A percentile compares a stretch with the other conserved stretches of the same genome.
Conservation (phyloP, 2,329 filamentous ascomycete species). For the Chaetomiaceae sp. region DNA sequence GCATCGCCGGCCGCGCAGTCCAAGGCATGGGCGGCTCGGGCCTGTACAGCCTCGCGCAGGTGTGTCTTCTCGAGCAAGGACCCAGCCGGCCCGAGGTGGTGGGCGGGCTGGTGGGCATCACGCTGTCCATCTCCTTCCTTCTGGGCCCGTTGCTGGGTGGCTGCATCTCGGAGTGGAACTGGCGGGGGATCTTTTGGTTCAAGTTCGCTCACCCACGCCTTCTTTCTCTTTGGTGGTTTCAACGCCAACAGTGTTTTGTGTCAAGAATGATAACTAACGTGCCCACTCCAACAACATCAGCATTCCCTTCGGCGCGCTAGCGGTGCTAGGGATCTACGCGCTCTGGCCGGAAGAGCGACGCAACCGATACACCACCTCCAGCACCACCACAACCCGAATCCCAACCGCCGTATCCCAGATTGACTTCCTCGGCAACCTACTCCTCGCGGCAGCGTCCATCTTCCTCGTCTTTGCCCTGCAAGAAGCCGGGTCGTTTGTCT, state of each 20-base stretch:
- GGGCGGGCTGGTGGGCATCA: slow-evolving; percentile 51
- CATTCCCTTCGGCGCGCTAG: slow-evolving; percentile 44
- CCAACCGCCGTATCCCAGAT: slow-evolving; percentile 42
- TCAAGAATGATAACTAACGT: background rate
- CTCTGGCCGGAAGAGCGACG: slow-evolving; percentile 29
- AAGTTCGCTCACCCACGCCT: slow-evolving; percentile 48
- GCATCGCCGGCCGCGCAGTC: slow-evolving; percentile 54
- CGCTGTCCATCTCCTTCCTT: slow-evolving; percentile 53
- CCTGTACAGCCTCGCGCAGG: slow-evolving; percentile 55
- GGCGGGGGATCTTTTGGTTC: slow-evolving; percentile 59
- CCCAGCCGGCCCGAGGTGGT: slow-evolving; percentile 50
- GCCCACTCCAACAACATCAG: too few species aligned
- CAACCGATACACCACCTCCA: slow-evolving; percentile 31
- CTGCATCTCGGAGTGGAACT: slow-evolving; percentile 49
- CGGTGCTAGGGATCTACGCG: slow-evolving; percentile 43
- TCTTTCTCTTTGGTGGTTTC: too few species aligned
- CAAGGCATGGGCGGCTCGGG: slow-evolving; percentile 59
- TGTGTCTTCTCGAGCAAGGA: slow-evolving; percentile 52
- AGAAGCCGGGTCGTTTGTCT: slow-evolving; percentile 49
- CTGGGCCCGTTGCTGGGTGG: slow-evolving; percentile 56
- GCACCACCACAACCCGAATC: too few species aligned
- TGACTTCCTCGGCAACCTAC: slow-evolving; percentile 48
- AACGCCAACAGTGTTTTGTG: too few species aligned
- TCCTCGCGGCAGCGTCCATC: slow-evolving; percentile 48
- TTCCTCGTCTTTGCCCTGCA: slow-evolving; percentile 53